Evolutionary conservation across 192 early-diverging fungal genomes (phyloP).

Genomic region (Powellomyces hirtus): DNA sequence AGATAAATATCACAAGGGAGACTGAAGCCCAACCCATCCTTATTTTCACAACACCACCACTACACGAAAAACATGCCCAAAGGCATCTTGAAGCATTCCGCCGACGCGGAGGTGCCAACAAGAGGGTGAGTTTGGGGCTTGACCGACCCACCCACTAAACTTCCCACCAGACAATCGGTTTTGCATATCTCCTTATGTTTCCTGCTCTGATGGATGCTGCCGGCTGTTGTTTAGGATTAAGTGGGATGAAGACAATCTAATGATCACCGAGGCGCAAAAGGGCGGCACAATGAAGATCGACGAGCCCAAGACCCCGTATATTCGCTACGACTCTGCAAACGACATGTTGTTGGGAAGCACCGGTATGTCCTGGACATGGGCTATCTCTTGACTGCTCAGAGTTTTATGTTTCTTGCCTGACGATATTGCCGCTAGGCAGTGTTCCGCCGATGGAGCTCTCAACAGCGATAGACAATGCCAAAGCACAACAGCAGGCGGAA

Average conservation of each 20-base stretch:
- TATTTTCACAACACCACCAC: no score
- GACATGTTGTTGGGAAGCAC: slow-evolving; percentile 67
- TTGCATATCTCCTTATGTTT: not conserved
- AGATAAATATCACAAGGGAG: no score
- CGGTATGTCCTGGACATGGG: slow-evolving; percentile 29
- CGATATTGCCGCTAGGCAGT: no score
- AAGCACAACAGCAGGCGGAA: not conserved
- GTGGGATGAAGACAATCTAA: slow-evolving; percentile 94
- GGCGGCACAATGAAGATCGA: slow-evolving; percentile 93
- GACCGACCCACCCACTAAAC: not conserved
- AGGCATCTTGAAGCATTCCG: slow-evolving; percentile 13
- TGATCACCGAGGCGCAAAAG: slow-evolving; percentile 84
- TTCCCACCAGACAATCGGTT: not conserved
- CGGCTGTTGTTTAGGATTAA: slow-evolving; percentile 56
- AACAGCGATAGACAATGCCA: slow-evolving; percentile 21
- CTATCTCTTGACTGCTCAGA: not conserved
- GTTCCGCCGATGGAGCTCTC: slow-evolving; percentile 39
- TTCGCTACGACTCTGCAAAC: slow-evolving; percentile 79
- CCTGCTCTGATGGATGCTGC: not conserved
- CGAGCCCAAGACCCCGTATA: slow-evolving; percentile 94
- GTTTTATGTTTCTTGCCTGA: not conserved
- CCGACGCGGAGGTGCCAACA: not conserved
- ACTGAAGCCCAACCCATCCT: no score
- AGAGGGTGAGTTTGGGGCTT: slow-evolving; percentile 1
- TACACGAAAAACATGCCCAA: no score